Percentiles rank a stretch among this genome's conserved stretches.
These are phyloP conservation scores for Cucumis sativus DNA, from an alignment of 306 rosid genomes.

Conservation along the genomic window DNA sequence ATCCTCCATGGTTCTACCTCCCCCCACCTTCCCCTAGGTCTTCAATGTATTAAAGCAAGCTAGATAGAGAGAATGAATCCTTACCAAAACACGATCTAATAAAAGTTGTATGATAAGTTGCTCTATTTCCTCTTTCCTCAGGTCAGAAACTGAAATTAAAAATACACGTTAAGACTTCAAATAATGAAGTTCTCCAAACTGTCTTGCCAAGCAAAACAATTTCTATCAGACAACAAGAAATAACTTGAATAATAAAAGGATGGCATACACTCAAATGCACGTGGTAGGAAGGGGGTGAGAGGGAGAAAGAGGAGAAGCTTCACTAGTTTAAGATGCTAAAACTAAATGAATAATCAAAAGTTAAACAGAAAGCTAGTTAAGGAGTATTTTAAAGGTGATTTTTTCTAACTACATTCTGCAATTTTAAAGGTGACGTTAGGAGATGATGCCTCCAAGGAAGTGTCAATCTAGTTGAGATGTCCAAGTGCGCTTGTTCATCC, in stretches of 20 bases:
- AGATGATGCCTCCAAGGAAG: too few species aligned
- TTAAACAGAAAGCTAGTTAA: neutral
- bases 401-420: neutral
- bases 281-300: neutral
- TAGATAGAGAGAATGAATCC: slow-evolving; percentile 2
- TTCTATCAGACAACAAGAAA: neutral
- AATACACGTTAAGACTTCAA: neutral
- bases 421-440: neutral
- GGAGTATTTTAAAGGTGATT: neutral
- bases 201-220: neutral
- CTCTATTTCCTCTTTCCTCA: slow-evolving; percentile 75
- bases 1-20: neutral
- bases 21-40: neutral
- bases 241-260: neutral
- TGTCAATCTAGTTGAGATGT: too few species aligned
- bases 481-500: too few species aligned
- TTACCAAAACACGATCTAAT: slow-evolving; percentile 61
- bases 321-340: neutral
- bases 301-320: neutral
- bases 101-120: slow-evolving; percentile 72
- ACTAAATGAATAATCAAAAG: neutral
- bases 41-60: neutral
- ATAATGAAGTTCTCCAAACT: neutral
- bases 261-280: neutral
- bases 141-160: slow-evolving; percentile 48